Conservation (phyloP, 2,329 filamentous ascomycete species). For the Diaporthe helianthi region DNA sequence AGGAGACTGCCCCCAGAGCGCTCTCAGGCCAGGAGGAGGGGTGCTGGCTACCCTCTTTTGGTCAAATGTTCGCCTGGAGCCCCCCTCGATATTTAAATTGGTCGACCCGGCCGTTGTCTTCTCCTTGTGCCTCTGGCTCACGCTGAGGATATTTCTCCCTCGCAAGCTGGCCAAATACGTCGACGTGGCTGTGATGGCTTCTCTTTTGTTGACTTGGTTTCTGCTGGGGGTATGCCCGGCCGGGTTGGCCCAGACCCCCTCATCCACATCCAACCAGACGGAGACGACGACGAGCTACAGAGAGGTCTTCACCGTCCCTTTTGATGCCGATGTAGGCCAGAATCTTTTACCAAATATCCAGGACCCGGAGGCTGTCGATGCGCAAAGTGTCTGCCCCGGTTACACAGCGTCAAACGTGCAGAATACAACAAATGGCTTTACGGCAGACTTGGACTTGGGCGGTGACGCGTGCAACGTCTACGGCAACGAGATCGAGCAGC, state of each 20-base stretch:
- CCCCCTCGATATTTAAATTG: slow-evolving; percentile 10
- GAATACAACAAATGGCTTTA: slow-evolving; percentile 61
- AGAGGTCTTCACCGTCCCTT: slow-evolving; percentile 32
- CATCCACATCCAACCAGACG: background rate
- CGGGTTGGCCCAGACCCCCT: slow-evolving; percentile 8
- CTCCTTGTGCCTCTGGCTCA: slow-evolving; percentile 10
- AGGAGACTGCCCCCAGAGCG: background rate
- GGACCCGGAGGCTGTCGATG: slow-evolving; percentile 33
- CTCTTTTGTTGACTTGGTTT: slow-evolving; percentile 8
- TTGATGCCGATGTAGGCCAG: slow-evolving; percentile 30
- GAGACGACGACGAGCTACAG: slow-evolving; percentile 29
- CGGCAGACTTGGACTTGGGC: slow-evolving; percentile 72
- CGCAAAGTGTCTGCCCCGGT: slow-evolving; percentile 60
- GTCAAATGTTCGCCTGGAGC: slow-evolving; percentile 12
- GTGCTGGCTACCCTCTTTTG: background rate
- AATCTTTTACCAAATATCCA: slow-evolving; percentile 30
- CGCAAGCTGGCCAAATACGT: slow-evolving; percentile 16
- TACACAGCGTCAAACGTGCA: slow-evolving; percentile 69
- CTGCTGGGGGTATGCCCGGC: slow-evolving; percentile 15
- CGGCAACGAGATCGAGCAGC: slow-evolving; percentile 71
- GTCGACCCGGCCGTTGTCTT: background rate
- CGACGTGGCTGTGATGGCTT: slow-evolving; percentile 29
- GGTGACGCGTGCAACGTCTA: slow-evolving; percentile 77
- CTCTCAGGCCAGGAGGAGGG: background rate
- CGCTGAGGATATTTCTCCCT: slow-evolving; percentile 14